Evolutionary conservation across 495 filamentous ascomycete species (phyloP), one percentile per base, ranked within the genome.

Genomic region (Penicillium cinerascens): DNA sequence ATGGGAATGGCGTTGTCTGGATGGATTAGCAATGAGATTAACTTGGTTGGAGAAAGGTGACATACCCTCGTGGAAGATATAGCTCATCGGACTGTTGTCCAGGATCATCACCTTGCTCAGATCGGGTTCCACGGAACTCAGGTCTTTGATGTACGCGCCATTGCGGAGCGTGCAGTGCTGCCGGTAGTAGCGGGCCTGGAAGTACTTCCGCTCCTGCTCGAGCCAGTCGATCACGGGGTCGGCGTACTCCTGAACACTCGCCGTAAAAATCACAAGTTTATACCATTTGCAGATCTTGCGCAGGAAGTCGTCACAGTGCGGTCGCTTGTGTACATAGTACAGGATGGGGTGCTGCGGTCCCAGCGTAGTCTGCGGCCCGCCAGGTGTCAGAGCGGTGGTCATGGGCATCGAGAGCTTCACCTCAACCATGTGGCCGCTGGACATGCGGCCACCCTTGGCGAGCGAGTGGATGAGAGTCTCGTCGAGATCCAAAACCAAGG

Each of bases 181-280:
- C 23, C 93, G 79, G 68, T 98, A 98, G 65, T 91, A 96, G 61
- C 95, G 78, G 18, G 83, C 87, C 15, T 86, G 83, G 70, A 98
- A 98, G 74, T 90, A 96, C 71, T 96, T 96, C 50, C 91, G 84
- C 67, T 97, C 95, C 57, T 91, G 85, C 72, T 98, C 93, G 48
- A 98, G 80, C 91, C 91, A 97, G 78, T 98, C 95, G 63, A 98
- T 97, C 37, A 98, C 93, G 9, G 93, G 93, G 72, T 98, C 93
- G 52, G 93, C 93, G 63, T 98, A 98, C 67, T 98, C 93, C 67
- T 98, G 93, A 25, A 98, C 95, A 37, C 89, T 95, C 9, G 93
- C 93, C 6, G 93, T 98, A 69, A 98, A 98, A 44, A 96, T 75
- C 47, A 98, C 87, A n/a, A 97, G 78, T 67, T 96, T 97, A 69